Evolutionary conservation across 2,329 filamentous ascomycete species (phyloP).

Genomic region (Fusarium odoratissimum): DNA sequence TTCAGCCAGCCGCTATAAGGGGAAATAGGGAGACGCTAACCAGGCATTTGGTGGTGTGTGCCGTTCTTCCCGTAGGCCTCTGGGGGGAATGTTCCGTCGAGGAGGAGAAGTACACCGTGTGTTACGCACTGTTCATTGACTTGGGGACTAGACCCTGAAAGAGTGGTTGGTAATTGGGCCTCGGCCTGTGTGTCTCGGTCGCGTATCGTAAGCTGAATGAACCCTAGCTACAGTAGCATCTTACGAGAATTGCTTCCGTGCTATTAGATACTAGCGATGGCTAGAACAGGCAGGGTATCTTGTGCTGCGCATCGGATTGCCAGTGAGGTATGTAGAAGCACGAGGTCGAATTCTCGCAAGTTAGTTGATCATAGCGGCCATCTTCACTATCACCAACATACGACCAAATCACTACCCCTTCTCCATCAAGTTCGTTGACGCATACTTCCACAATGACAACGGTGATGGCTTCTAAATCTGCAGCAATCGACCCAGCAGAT

Average conservation of each 20-base stretch:
- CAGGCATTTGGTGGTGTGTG: background rate
- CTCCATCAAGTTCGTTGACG: background rate
- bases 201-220: background rate
- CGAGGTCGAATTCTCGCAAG: background rate
- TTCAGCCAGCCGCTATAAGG: background rate
- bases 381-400: background rate
- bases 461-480: background rate
- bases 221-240: background rate
- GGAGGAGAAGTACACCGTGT: background rate
- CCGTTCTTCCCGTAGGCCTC: background rate
- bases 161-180: background rate
- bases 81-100: background rate
- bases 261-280: background rate
- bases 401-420: background rate
- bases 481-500: background rate
- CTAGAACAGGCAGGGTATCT: background rate
- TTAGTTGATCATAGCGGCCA: background rate
- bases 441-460: background rate
- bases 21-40: background rate
- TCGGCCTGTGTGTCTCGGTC: background rate
- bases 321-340: background rate
- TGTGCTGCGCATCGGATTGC: background rate
- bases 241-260: background rate
- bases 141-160: background rate
- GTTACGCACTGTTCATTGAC: background rate